Evolutionary conservation across 2,329 filamentous ascomycete species (phyloP).

Genomic region (Trichoderma sp.): DNA sequence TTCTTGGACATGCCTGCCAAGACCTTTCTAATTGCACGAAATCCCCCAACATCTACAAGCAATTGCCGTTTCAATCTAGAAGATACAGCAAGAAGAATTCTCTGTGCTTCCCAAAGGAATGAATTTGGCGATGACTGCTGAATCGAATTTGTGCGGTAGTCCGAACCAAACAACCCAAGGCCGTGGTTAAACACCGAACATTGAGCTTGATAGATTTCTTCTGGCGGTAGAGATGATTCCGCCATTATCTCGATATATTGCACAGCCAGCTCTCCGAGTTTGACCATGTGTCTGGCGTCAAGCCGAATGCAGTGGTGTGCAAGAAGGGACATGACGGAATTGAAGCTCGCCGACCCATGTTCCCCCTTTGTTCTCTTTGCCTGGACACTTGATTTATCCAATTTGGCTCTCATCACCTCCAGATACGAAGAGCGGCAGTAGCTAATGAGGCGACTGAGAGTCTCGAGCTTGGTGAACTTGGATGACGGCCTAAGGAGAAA

Average conservation of each 20-base stretch:
- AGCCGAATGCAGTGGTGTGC: slow-evolving; percentile 32
- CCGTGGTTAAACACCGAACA: slow-evolving; percentile 34
- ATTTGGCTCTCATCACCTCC: not conserved
- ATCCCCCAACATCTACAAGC: slow-evolving; percentile 49
- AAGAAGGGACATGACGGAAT: slow-evolving; percentile 27
- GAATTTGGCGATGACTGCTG: slow-evolving; percentile 29
- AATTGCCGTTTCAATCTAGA: slow-evolving; percentile 47
- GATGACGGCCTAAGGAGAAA: slow-evolving; percentile 32
- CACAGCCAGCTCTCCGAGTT: slow-evolving; percentile 29
- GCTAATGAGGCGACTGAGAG: slow-evolving; percentile 28
- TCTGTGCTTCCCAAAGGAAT: slow-evolving; percentile 55
- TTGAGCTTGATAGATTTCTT: slow-evolving; percentile 28
- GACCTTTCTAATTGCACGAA: slow-evolving; percentile 52
- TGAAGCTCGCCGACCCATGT: slow-evolving; percentile 26
- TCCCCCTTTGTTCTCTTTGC: slow-evolving; percentile 2
- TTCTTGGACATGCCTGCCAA: slow-evolving; percentile 54
- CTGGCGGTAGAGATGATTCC: slow-evolving; percentile 10
- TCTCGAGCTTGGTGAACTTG: slow-evolving; percentile 25
- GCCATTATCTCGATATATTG: slow-evolving; percentile 28
- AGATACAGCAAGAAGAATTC: slow-evolving; percentile 51
- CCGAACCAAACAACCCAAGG: slow-evolving; percentile 29
- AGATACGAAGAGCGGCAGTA: slow-evolving; percentile 25
- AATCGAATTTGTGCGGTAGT: slow-evolving; percentile 25
- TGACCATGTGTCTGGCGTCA: slow-evolving; percentile 34
- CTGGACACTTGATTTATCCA: not conserved